Evolutionary conservation across 371 early-diverging fungal species (phyloP), one percentile per base, ranked within the genome.

Genomic region (Rhizopus arrhizus): DNA sequence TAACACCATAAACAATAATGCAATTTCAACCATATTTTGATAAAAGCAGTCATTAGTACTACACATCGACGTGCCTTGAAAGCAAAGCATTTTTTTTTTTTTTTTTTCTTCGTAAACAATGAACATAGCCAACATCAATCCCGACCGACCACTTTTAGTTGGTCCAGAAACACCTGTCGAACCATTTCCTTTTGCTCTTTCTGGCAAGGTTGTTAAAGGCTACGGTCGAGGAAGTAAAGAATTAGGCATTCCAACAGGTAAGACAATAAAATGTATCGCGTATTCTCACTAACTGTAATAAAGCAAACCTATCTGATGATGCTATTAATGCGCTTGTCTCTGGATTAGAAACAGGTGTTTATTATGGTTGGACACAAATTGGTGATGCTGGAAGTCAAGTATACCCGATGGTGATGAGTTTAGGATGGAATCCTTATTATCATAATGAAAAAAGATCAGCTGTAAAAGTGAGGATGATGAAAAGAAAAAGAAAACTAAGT

Each of bases 351-450:
- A 87, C 90, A 22, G 99, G 99, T 54, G 92, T 99, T 53, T 96
- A 97, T 80, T 95, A 90, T 68, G 99, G 99, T 4, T 96, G 93
- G 94, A 95, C 93, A 16, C 82, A 86, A 36, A 88, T 97, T 34
- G 80, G 73, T 11, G 71, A 69, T 61, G 68, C 67, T 13, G 56
- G 67, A 41, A 61, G 70, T 5, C 58, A 66, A 15, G 89, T 96
- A 11, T 87, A 87, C 64, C 95, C 95, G 1, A 97, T 98, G 97
- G 97, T 97, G 34, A 95, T 96, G 96, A 94, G 95, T 61, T 86
- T 94, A 51, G 99, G 99, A 22, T 99, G 98, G 98, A 99, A 99
- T 73, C 98, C 98, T 29, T 97, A 85, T 71, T 99, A 94, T 73
- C 91, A 98, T 69, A 98, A 98, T 74, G 93, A 95, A 69, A 92